Percentiles rank a stretch among this genome's conserved stretches.
Conservation (phyloP, 768 basidiomycete species). For the Lyophyllum decastes region DNA sequence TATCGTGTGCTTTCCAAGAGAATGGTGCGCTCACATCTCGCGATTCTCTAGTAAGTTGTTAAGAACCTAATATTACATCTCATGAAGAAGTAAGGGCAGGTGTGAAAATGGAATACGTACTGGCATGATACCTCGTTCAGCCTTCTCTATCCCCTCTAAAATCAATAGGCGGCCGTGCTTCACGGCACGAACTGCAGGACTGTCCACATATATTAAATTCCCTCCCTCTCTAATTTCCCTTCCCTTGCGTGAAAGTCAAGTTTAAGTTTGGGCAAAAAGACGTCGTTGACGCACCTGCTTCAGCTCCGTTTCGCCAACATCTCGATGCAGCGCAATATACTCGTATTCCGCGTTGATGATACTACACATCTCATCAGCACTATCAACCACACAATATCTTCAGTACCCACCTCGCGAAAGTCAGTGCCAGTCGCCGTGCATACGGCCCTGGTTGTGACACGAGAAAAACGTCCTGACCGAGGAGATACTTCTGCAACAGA, state of each 20-base stretch:
- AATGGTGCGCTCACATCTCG: conserved; percentile 50
- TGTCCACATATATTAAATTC: conserved; percentile 67
- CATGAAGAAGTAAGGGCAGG: background rate
- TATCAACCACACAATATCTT: background rate
- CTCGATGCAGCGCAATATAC: conserved; percentile 65
- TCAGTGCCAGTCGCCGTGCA: conserved; percentile 60
- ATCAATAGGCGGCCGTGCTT: conserved; percentile 67
- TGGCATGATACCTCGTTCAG: conserved; percentile 73
- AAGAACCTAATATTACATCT: conserved; percentile 38
- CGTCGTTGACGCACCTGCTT: conserved; percentile 48
- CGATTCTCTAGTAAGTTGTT: conserved; percentile 72
- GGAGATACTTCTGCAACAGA: conserved; percentile 66
- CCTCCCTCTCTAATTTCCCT: conserved; percentile 63
- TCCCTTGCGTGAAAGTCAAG: conserved; percentile 34
- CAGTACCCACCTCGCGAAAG: conserved; percentile 54
- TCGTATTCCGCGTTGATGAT: conserved; percentile 70
- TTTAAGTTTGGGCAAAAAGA: background rate
- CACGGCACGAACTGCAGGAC: conserved; percentile 64
- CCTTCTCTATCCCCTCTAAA: conserved; percentile 71
- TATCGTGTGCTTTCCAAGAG: background rate
- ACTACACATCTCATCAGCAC: conserved; percentile 27
- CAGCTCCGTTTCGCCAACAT: conserved; percentile 72
- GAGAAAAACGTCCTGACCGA: conserved; percentile 69
- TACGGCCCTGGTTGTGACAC: conserved; percentile 70
- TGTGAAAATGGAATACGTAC: conserved; percentile 33